These are phyloP conservation scores for Botrytis cinerea DNA, from an alignment of 2,329 filamentous ascomycete species.

Conservation along the genomic window DNA sequence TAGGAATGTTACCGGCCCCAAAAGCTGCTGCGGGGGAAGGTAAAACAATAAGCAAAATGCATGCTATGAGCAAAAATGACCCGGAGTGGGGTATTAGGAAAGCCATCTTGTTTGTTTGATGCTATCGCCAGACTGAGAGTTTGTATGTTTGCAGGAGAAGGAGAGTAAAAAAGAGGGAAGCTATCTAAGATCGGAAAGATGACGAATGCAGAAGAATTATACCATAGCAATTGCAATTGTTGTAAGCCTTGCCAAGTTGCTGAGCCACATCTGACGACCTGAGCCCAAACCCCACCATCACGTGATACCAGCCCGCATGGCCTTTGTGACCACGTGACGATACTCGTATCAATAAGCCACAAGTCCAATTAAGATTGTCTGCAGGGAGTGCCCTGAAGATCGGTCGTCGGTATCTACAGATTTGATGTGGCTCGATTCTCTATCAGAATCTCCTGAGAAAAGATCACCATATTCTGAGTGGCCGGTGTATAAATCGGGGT, in stretches of 20 bases:
- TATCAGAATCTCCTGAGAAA: conserved; percentile 12
- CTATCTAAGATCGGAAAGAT: neutral
- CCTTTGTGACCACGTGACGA: neutral
- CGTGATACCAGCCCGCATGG: conserved; percentile 1
- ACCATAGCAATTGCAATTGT: neutral
- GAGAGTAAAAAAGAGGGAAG: neutral
- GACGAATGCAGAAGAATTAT: neutral
- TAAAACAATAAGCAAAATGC: conserved; percentile 57
- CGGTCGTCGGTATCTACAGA: neutral
- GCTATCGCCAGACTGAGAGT: neutral
- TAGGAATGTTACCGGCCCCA: conserved; percentile 72
- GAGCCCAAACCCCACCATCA: conserved; percentile 19
- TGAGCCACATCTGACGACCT: conserved; percentile 24
- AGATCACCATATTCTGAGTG: neutral
- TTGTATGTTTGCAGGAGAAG: neutral
- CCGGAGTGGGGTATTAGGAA: conserved; percentile 29
- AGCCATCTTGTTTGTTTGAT: conserved; percentile 29
- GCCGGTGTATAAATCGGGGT: neutral
- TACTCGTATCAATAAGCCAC: neutral
- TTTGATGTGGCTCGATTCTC: conserved; percentile 9
- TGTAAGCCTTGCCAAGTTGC: conserved; percentile 2
- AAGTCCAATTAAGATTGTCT: neutral
- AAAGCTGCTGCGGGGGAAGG: conserved; percentile 61
- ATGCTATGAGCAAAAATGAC: conserved; percentile 50
- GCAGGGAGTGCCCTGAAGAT: neutral